phyloP scores from a whole-genome alignment of 106 monocot species.

The Acorus calamus region DNA sequence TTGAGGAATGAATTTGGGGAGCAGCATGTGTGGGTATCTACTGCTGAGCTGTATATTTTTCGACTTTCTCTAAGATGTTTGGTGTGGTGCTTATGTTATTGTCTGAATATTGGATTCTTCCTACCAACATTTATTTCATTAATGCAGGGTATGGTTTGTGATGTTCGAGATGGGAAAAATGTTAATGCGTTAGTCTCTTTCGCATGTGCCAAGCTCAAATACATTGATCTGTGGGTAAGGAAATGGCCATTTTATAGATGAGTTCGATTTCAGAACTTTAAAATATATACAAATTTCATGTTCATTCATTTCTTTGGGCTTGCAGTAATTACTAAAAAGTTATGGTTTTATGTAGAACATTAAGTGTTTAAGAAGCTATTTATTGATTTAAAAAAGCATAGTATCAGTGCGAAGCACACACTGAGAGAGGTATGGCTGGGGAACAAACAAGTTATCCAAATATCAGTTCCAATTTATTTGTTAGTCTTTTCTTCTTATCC shows the following conservation, averaged over 20 bases:
- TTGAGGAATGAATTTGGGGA: conserved; percentile 72
- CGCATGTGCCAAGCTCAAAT: conserved; percentile 56
- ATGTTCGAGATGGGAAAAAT: conserved; percentile 81
- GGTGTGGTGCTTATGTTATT: neutral
- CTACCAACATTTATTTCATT: neutral
- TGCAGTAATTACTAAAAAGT: too few species aligned
- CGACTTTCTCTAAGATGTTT: neutral
- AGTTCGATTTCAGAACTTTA: too few species aligned
- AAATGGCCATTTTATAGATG: neutral
- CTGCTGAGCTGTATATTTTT: conserved; percentile 22
- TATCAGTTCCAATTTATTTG: too few species aligned
- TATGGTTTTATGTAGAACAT: too few species aligned
- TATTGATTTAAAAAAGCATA: too few species aligned
- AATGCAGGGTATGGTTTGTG: conserved; percentile 72
- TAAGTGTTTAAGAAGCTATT: too few species aligned
- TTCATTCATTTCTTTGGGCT: too few species aligned
- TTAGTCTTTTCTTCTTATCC: too few species aligned
- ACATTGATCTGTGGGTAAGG: conserved; percentile 87
- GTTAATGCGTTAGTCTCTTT: conserved; percentile 69
- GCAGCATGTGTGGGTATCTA: conserved; percentile 93
- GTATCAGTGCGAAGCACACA: too few species aligned
- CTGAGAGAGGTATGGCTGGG: too few species aligned
- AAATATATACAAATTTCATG: too few species aligned
- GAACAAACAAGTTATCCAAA: too few species aligned
- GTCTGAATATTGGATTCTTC: neutral